phyloP scores from a whole-genome alignment of 768 basidiomycete species.

The Pisolithus marmoratus region DNA sequence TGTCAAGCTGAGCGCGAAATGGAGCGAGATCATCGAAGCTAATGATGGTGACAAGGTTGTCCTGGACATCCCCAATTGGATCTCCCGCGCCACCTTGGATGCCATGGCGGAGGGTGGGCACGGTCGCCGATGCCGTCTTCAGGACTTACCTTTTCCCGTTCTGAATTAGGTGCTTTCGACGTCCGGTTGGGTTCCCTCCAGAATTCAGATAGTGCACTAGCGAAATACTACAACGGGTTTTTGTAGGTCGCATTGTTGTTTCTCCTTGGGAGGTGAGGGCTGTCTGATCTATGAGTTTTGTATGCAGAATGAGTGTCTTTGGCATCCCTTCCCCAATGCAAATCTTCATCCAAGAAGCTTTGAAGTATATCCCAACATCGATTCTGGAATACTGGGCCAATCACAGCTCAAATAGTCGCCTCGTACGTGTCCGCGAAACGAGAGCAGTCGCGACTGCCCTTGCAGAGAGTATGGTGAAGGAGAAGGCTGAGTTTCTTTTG shows the following conservation, averaged over 20 bases:
- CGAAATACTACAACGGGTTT: slow-evolving; percentile 3
- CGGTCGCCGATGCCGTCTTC: neutral
- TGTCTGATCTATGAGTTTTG: neutral
- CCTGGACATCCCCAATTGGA: slow-evolving; percentile 22
- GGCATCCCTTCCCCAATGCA: slow-evolving; percentile 6
- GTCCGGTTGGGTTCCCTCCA: slow-evolving; percentile 40
- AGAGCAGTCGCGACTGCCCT: neutral
- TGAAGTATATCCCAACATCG: slow-evolving; percentile 23
- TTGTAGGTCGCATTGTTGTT: neutral
- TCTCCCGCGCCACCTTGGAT: slow-evolving; percentile 44
- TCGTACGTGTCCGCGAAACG: slow-evolving; percentile 1
- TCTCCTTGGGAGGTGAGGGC: neutral
- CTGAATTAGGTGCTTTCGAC: slow-evolving; percentile 41
- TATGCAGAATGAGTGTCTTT: slow-evolving; percentile 3
- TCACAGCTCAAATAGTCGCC: slow-evolving; percentile 16
- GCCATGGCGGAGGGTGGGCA: slow-evolving; percentile 43
- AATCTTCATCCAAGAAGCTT: slow-evolving; percentile 28
- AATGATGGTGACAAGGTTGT: slow-evolving; percentile 8
- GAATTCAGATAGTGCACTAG: slow-evolving; percentile 2
- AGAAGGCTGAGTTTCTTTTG: slow-evolving; percentile 9
- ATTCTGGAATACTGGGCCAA: slow-evolving; percentile 33
- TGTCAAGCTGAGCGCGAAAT: slow-evolving; percentile 18
- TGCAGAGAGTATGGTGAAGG: slow-evolving; percentile 7
- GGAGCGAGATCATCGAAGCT: slow-evolving; percentile 15
- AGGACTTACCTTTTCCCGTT: neutral